Evolutionary conservation across 768 basidiomycete species (phyloP).

Genomic region (Candolleomyces efflorescens): DNA sequence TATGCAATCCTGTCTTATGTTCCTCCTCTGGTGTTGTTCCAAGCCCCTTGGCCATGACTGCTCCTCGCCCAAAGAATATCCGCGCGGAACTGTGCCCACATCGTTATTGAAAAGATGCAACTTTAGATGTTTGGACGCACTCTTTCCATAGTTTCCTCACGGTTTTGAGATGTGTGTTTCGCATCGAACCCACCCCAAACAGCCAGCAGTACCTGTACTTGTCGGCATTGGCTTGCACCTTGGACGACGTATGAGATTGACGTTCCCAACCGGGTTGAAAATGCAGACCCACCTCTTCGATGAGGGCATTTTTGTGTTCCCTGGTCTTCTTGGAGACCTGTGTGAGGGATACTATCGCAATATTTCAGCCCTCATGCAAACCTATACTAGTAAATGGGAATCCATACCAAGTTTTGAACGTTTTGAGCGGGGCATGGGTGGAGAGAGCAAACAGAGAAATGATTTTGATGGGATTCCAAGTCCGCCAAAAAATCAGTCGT

Average conservation of each 20-base stretch:
- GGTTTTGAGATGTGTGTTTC: slow-evolving; percentile 91
- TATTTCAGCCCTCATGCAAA: slow-evolving; percentile 11
- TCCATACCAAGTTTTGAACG: slow-evolving; percentile 80
- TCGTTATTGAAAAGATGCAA: not conserved
- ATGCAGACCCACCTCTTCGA: slow-evolving; percentile 61
- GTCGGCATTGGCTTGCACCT: slow-evolving; percentile 82
- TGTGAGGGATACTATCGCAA: slow-evolving; percentile 74
- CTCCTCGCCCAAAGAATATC: slow-evolving; percentile 82
- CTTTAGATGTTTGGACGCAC: slow-evolving; percentile 37
- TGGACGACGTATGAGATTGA: slow-evolving; percentile 3
- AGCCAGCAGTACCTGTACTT: slow-evolving; percentile 96
- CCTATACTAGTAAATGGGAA: slow-evolving; percentile 3
- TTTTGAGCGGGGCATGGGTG: slow-evolving; percentile 83
- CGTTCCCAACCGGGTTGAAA: not conserved
- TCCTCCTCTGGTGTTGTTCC: slow-evolving; percentile 87
- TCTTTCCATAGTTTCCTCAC: slow-evolving; percentile 93
- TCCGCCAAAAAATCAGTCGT: slow-evolving; percentile 38
- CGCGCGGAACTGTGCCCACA: slow-evolving; percentile 65
- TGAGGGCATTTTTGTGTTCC: slow-evolving; percentile 82
- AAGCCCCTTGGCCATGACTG: slow-evolving; percentile 95
- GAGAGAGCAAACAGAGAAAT: slow-evolving; percentile 16
- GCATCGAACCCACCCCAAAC: slow-evolving; percentile 93
- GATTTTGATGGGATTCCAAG: slow-evolving; percentile 33
- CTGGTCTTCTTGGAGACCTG: slow-evolving; percentile 93
- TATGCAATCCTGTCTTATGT: slow-evolving; percentile 70